Conservation (phyloP, 2,329 filamentous ascomycete genomes). For the Aspergillus unguis region DNA sequence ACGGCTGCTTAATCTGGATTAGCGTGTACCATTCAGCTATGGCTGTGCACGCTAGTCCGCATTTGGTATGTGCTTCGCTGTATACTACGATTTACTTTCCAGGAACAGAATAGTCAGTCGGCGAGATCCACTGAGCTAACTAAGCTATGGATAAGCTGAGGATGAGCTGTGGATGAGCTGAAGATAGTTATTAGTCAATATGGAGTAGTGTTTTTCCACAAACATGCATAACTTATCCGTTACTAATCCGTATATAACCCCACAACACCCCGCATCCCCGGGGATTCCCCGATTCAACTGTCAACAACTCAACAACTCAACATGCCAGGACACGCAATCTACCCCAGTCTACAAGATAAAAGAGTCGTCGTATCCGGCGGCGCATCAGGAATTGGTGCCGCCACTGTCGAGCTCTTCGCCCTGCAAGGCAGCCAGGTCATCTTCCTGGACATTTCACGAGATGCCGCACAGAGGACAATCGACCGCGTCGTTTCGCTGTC, state of each 20-base stretch:
- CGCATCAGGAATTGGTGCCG: constrained; percentile 46
- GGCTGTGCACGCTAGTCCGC: not conserved
- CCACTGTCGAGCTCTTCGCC: constrained; percentile 45
- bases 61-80: not conserved
- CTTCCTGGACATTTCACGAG: constrained; percentile 43
- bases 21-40: not conserved
- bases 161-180: too few species aligned
- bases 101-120: too few species aligned
- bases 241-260: too few species aligned
- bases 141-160: too few species aligned
- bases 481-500: constrained; percentile 2
- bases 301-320: not conserved
- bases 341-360: constrained; percentile 20
- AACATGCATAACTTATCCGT: too few species aligned
- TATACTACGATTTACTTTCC: too few species aligned
- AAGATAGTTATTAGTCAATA: too few species aligned
- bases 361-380: constrained; percentile 48
- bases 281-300: too few species aligned
- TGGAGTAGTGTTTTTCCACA: too few species aligned
- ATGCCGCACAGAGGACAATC: constrained; percentile 24
- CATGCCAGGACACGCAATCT: constrained; percentile 14
- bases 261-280: too few species aligned
- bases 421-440: constrained; percentile 46
- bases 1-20: not conserved
- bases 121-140: too few species aligned